These are phyloP conservation scores for Elaeis guineensis DNA, from an alignment of 176 grass and related monocot genomes.

Conservation along the genomic window DNA sequence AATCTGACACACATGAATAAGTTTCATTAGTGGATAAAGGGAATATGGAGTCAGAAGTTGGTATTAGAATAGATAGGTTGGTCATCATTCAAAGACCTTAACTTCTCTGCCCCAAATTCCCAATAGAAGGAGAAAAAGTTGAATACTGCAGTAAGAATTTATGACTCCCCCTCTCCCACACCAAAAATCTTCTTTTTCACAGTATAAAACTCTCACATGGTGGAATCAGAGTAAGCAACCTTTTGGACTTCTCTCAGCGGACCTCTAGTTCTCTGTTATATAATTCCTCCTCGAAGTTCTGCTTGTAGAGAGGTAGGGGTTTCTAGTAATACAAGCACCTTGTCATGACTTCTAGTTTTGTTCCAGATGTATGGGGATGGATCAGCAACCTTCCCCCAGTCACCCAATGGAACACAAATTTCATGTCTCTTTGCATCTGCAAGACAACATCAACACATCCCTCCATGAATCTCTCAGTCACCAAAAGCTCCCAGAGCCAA, in stretches of 20 bases:
- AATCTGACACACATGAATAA: too few relatives aligned
- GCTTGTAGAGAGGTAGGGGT: not conserved
- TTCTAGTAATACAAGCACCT: slow-evolving; percentile 1
- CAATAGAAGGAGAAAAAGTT: too few relatives aligned
- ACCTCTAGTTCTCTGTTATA: slow-evolving; percentile 12
- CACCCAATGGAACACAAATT: slow-evolving; percentile 57
- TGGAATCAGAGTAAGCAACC: too few relatives aligned
- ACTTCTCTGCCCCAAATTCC: too few relatives aligned
- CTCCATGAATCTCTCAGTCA: slow-evolving; percentile 45
- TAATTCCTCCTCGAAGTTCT: not conserved
- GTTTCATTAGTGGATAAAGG: too few relatives aligned
- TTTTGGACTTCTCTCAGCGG: not conserved
- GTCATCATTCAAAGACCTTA: too few relatives aligned
- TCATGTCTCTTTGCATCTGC: slow-evolving; percentile 69
- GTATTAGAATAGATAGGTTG: too few relatives aligned
- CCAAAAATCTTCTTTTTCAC: too few relatives aligned
- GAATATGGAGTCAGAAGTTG: too few relatives aligned
- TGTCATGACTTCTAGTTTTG: slow-evolving; percentile 51
- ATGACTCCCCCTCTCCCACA: too few relatives aligned
- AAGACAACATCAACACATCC: slow-evolving; percentile 28
- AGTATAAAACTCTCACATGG: too few relatives aligned
- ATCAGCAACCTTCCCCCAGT: slow-evolving; percentile 61
- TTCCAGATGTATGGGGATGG: slow-evolving; percentile 58
- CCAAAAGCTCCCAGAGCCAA: slow-evolving; percentile 33
- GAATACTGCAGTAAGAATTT: too few relatives aligned